Evolutionary conservation across 1,284 basidiomycete species (phyloP).

Genomic region (Athelia psychrophila): DNA sequence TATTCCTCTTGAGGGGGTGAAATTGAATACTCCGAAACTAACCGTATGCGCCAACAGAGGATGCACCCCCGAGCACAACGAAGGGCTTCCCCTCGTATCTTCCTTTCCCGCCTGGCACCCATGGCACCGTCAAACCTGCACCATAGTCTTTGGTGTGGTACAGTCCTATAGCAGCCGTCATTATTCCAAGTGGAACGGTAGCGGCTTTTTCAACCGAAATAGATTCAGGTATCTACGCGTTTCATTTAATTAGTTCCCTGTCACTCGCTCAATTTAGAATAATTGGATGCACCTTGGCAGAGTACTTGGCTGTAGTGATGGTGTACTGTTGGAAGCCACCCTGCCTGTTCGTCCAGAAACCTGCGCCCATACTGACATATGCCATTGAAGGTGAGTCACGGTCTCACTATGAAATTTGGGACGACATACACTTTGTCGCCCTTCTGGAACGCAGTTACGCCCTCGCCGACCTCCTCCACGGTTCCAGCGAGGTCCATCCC

Average conservation of each 20-base stretch:
- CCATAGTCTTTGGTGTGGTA: slow-evolving; percentile 17
- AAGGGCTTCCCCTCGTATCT: slow-evolving; percentile 24
- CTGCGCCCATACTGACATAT: slow-evolving; percentile 22
- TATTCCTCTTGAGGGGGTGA: not conserved
- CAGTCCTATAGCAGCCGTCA: slow-evolving; percentile 23
- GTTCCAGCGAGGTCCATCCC: slow-evolving; percentile 48
- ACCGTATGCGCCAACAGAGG: slow-evolving; percentile 33
- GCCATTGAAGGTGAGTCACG: not conserved
- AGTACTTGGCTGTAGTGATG: slow-evolving; percentile 24
- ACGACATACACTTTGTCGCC: slow-evolving; percentile 46
- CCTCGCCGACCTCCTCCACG: slow-evolving; percentile 41
- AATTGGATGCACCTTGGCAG: slow-evolving; percentile 18
- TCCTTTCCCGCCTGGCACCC: slow-evolving; percentile 13
- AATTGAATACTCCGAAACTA: slow-evolving; percentile 3
- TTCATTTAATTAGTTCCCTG: not conserved
- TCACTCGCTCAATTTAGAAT: not conserved
- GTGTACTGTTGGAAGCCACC: slow-evolving; percentile 32
- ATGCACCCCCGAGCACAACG: slow-evolving; percentile 33
- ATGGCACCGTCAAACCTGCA: slow-evolving; percentile 17
- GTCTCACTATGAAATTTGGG: not conserved
- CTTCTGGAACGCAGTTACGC: slow-evolving; percentile 35
- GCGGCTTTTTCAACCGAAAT: slow-evolving; percentile 28
- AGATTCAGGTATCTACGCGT: slow-evolving; percentile 22
- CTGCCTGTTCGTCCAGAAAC: slow-evolving; percentile 11
- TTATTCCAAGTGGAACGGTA: slow-evolving; percentile 24